These are phyloP conservation scores for Isoetes taiwanensis DNA, from an alignment of 75 land plant genomes.

Conservation along the genomic window DNA sequence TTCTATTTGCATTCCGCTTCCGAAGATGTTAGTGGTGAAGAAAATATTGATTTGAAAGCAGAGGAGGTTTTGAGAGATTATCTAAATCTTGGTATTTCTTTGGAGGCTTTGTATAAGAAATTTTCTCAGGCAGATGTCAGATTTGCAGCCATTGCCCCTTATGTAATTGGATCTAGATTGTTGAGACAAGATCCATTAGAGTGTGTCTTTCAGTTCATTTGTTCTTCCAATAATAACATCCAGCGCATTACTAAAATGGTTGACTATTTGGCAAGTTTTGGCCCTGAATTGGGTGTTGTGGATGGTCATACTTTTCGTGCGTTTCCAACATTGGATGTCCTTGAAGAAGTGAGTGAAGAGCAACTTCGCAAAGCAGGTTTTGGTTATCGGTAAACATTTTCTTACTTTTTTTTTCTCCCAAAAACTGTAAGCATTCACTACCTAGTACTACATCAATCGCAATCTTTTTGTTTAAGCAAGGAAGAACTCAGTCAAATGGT, in stretches of 20 bases:
- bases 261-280: constrained; percentile 50
- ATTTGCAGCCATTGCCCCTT: constrained; percentile 54
- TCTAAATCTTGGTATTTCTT: constrained; percentile 47
- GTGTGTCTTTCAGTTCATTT: constrained; percentile 86
- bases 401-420: background rate
- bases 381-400: constrained; percentile 60
- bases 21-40: no score
- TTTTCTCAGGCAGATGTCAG: constrained; percentile 53
- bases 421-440: no score
- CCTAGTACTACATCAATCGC: no score
- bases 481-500: no score
- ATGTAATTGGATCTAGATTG: constrained; percentile 56
- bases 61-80: constrained; percentile 37
- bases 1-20: no score
- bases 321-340: constrained; percentile 62
- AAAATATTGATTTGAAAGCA: no score
- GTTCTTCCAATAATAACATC: constrained; percentile 91
- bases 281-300: constrained; percentile 51
- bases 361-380: constrained; percentile 73
- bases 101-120: constrained; percentile 37
- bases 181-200: constrained; percentile 83
- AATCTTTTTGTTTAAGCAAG: no score
- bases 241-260: constrained; percentile 85
- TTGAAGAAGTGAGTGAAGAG: constrained; percentile 40
- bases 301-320: constrained; percentile 52